Conservation (phyloP, 2,329 filamentous ascomycete species). For the Rachicladosporium sp. region DNA sequence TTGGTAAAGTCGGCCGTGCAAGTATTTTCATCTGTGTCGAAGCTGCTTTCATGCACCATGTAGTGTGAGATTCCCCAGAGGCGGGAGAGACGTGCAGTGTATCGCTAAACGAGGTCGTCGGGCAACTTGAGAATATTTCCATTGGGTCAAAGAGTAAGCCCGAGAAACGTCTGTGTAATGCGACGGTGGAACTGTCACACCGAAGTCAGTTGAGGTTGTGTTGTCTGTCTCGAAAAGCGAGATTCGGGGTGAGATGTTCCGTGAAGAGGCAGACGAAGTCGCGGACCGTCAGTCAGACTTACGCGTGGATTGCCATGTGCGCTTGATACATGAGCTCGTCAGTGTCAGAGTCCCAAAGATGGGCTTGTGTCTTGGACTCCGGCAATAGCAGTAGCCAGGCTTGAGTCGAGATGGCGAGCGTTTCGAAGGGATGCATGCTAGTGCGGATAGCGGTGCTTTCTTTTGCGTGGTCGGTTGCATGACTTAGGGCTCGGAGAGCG, state of each 20-base stretch:
- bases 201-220: not conserved
- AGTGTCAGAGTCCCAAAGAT: not conserved
- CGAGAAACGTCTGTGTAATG: constrained; percentile 1
- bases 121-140: constrained; percentile 1
- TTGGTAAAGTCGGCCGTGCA: too few species aligned
- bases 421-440: not conserved
- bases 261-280: too few species aligned
- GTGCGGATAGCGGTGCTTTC: not conserved
- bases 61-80: too few species aligned
- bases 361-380: not conserved
- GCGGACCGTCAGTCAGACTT: too few species aligned
- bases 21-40: too few species aligned
- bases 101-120: constrained; percentile 4
- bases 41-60: too few species aligned
- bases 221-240: too few species aligned
- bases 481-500: too few species aligned
- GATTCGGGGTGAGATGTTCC: too few species aligned
- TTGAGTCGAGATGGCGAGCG: not conserved
- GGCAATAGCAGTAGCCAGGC: not conserved
- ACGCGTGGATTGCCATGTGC: too few species aligned
- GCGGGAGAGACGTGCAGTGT: not conserved
- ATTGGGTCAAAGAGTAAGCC: constrained; percentile 1
- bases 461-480: too few species aligned
- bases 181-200: not conserved
- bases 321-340: not conserved